Conservation (phyloP, 1,284 basidiomycete species). For the Heterobasidion occidentale region DNA sequence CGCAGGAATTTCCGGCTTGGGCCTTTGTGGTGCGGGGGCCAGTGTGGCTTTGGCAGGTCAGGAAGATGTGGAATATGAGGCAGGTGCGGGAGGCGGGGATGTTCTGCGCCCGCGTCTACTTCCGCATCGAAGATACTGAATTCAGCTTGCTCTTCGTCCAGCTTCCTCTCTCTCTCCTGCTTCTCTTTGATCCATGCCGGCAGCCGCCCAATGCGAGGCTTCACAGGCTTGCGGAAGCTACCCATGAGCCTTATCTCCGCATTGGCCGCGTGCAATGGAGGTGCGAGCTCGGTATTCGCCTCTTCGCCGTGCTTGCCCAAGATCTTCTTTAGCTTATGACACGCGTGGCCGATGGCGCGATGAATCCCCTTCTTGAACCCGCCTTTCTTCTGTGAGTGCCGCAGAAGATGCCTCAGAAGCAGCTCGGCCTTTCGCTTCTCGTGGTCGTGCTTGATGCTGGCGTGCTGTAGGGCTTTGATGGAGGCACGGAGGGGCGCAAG, state of each 20-base stretch:
- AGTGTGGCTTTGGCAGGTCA: slow-evolving; percentile 8
- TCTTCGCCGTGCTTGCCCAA: neutral
- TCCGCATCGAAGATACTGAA: slow-evolving; percentile 6
- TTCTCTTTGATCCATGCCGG: slow-evolving; percentile 14
- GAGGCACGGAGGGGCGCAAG: slow-evolving; percentile 32
- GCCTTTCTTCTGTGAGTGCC: slow-evolving; percentile 2
- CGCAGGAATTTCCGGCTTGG: slow-evolving; percentile 35
- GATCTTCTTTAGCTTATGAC: slow-evolving; percentile 14
- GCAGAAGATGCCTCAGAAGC: slow-evolving; percentile 21
- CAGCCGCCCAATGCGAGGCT: slow-evolving; percentile 15
- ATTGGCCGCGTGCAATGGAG: neutral
- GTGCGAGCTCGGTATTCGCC: neutral
- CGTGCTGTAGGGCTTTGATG: slow-evolving; percentile 40
- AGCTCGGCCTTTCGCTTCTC: slow-evolving; percentile 36
- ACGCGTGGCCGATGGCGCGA: neutral
- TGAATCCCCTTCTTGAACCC: neutral
- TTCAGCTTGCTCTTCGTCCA: slow-evolving; percentile 3
- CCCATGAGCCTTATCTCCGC: neutral
- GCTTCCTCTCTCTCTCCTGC: slow-evolving; percentile 3
- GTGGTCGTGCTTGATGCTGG: slow-evolving; percentile 47
- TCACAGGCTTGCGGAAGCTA: neutral
- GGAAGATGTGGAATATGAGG: slow-evolving; percentile 7
- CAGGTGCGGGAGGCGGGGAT: neutral
- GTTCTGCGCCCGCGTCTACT: slow-evolving; percentile 4
- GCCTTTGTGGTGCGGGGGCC: slow-evolving; percentile 16